phyloP scores from a whole-genome alignment of 495 filamentous ascomycete genomes.

The Polyplosphaeria fusca region DNA sequence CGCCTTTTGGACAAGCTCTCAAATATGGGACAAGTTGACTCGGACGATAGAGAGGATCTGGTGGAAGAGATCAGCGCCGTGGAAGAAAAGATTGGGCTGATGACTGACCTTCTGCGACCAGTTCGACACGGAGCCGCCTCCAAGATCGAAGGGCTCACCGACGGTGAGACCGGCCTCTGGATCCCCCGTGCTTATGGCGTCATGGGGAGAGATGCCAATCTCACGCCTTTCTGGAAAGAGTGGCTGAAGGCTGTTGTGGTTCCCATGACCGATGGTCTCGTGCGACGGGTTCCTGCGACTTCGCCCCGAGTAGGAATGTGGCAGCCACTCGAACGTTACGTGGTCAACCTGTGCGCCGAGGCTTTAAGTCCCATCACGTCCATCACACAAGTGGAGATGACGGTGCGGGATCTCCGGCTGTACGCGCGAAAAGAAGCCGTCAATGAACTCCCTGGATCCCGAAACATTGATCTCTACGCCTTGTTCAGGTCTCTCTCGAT shows the following conservation, averaged over 20 bases:
- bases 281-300: slow-evolving; percentile 78
- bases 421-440: slow-evolving; percentile 89
- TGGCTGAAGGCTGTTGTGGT: slow-evolving; percentile 91
- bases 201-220: slow-evolving; percentile 75
- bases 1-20: slow-evolving; percentile 80
- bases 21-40: slow-evolving; percentile 66
- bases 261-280: slow-evolving; percentile 85
- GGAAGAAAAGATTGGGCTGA: slow-evolving; percentile 93
- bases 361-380: slow-evolving; percentile 87
- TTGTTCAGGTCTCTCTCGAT: slow-evolving; percentile 86
- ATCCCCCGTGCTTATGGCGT: slow-evolving; percentile 92
- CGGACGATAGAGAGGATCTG: slow-evolving; percentile 64
- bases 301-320: slow-evolving; percentile 92
- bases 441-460: slow-evolving; percentile 90
- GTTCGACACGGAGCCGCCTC: slow-evolving; percentile 91
- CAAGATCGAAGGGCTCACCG: slow-evolving; percentile 94
- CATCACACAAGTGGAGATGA: slow-evolving; percentile 91
- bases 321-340: slow-evolving; percentile 95
- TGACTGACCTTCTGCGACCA: slow-evolving; percentile 92
- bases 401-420: slow-evolving; percentile 82
- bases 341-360: slow-evolving; percentile 95
- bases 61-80: slow-evolving; percentile 94
- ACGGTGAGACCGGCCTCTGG: slow-evolving; percentile 96
- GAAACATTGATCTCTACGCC: slow-evolving; percentile 90
- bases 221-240: slow-evolving; percentile 97